Conservation (phyloP, 345 rosid genomes). For the Syzygium grande region DNA sequence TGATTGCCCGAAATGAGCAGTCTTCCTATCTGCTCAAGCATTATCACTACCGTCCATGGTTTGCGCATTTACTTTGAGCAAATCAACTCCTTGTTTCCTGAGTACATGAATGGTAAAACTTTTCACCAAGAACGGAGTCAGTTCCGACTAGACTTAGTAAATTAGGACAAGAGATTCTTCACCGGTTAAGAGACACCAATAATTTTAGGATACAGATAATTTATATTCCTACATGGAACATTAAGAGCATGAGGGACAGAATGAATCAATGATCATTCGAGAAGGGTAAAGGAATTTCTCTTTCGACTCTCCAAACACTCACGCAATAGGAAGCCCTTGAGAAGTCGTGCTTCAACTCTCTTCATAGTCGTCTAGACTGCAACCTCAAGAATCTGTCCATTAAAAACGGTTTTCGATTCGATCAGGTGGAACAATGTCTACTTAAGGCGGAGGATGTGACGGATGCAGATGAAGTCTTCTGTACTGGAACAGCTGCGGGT, state of each 20-base stretch:
- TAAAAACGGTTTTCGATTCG: not conserved
- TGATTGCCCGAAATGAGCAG: not conserved
- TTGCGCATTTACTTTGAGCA: not conserved
- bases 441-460: slow-evolving; percentile 18
- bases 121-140: not conserved
- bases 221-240: too few relatives aligned
- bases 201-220: too few relatives aligned
- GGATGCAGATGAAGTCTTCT: slow-evolving; percentile 40
- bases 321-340: not conserved
- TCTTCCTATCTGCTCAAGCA: not conserved
- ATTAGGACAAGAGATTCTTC: not conserved
- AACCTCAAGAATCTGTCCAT: not conserved
- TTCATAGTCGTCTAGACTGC: not conserved
- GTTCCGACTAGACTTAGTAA: not conserved
- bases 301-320: not conserved
- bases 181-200: too few relatives aligned
- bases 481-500: slow-evolving; percentile 39
- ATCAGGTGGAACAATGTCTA: slow-evolving; percentile 29
- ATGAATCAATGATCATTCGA: not conserved
- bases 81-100: not conserved
- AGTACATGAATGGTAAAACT: not conserved
- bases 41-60: not conserved
- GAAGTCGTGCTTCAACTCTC: not conserved
- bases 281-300: not conserved
- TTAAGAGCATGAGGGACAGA: too few relatives aligned